Base-by-base conservation (phyloP, 1,139 yeast species). In the Geotrichum armillariae region DNA sequence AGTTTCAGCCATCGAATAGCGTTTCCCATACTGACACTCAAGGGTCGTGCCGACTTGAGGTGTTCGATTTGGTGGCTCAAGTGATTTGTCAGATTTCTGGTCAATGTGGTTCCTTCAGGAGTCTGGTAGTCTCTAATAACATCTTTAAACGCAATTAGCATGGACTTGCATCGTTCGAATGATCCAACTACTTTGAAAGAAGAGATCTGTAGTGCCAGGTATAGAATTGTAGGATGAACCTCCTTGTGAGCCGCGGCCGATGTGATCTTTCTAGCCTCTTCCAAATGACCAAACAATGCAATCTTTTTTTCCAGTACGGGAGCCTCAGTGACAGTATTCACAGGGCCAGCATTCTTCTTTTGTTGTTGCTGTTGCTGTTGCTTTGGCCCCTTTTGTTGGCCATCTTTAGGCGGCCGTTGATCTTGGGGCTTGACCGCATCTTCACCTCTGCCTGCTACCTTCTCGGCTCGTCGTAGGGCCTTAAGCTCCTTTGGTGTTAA, bases 1-100 rank as follows among this genome's bases (percentile, higher is more conserved):
- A 91, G 98, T 66, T 94, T 94, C 58, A 94, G 76, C 96, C 97
- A 90, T 60, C 99, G 80, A 58, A 94, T 94, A 2, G 98, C 94
- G 70, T 91, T 93, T 47, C 99, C 99, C 99, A 94, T 94, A 1
- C 96, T 80, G 8, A 91, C 87, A 52, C 95, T 83, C 51, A 94
- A 74, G 0, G 98, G 98, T 57, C 99, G 80, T 1, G 97, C 93
- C 9, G 91, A 82, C 62, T 89, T 93, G 59, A 94, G 74, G 59
- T 86, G 89, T 63, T 93, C 99, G 58, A 94, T 94, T 68, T 94
- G 99, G 62, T 86, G 90, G n/a, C 95, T 83, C 56, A 94, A 75
- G 64, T 90, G 93, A 22, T 85, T 83, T 0, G 97, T 90, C 61
- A 94, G 76, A 68, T 91, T 88, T 71, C 99, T 81, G 34, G 93